phyloP scores from a whole-genome alignment of 23 red algal species.

The Pyropia haitanensis region DNA sequence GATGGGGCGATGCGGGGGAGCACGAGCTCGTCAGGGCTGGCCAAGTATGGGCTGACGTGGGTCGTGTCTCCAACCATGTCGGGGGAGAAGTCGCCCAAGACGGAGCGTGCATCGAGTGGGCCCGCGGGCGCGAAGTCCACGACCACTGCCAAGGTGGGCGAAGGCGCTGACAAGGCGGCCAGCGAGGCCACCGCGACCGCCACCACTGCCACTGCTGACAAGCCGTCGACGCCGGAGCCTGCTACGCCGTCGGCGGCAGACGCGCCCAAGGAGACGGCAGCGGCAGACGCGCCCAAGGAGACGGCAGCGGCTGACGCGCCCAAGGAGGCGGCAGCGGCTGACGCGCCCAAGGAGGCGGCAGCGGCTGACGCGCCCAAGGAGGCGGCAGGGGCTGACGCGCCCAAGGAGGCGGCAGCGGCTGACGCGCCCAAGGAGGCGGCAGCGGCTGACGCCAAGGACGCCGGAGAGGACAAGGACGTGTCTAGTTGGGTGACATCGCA shows the following conservation, averaged over 20 bases:
- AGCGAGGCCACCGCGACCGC: too few relatives aligned
- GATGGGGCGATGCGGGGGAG: constrained; percentile 7
- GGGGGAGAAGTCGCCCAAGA: background rate
- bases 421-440: too few relatives aligned
- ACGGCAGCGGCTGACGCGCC: too few relatives aligned
- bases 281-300: background rate
- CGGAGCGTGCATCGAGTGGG: background rate
- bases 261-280: too few relatives aligned
- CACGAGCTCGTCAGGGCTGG: constrained; percentile 4
- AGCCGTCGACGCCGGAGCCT: too few relatives aligned
- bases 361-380: too few relatives aligned
- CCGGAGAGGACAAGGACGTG: background rate
- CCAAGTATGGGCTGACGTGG: constrained; percentile 20
- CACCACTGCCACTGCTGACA: too few relatives aligned
- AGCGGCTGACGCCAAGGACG: background rate
- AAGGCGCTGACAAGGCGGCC: background rate
- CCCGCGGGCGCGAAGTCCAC: background rate
- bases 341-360: background rate
- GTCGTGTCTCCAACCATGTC: background rate
- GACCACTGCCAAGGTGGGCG: background rate
- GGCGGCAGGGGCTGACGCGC: too few relatives aligned
- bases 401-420: background rate
- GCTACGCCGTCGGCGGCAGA: too few relatives aligned
- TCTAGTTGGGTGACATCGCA: constrained; percentile 7
- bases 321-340: too few relatives aligned